Percentiles rank a stretch among this genome's conserved stretches.
These are phyloP conservation scores for Apophysomyces sp. DNA, from an alignment of 371 early-diverging fungal species.

Conservation along the genomic window DNA sequence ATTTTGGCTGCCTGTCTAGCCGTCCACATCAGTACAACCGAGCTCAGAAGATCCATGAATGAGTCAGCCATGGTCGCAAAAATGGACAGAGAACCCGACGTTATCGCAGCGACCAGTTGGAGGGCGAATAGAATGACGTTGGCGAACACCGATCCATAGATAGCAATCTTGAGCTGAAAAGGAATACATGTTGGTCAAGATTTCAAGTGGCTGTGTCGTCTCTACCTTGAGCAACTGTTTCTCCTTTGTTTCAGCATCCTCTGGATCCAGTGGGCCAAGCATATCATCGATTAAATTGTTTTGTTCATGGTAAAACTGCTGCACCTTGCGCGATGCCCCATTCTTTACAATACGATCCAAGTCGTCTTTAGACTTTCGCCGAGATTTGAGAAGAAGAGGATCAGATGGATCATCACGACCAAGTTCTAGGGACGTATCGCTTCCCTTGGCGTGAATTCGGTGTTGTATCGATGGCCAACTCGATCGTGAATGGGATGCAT, in stretches of 20 bases:
- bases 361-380: conserved; percentile 29
- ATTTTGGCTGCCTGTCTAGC: conserved; percentile 60
- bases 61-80: conserved; percentile 94
- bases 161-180: conserved; percentile 73
- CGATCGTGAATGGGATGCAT: not conserved
- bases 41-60: conserved; percentile 87
- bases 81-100: conserved; percentile 82
- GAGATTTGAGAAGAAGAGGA: conserved; percentile 17
- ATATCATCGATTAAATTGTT: conserved; percentile 82
- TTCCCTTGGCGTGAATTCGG: not conserved
- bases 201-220: not conserved
- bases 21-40: conserved; percentile 67
- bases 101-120: conserved; percentile 83
- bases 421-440: conserved; percentile 3
- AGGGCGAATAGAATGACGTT: conserved; percentile 80
- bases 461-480: conserved; percentile 1
- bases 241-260: conserved; percentile 35
- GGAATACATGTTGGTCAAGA: not conserved
- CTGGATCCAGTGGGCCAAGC: conserved; percentile 51
- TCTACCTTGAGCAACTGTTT: conserved; percentile 53
- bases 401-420: conserved; percentile 8
- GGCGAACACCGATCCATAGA: conserved; percentile 80
- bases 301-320: conserved; percentile 77
- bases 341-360: conserved; percentile 9
- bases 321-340: conserved; percentile 32